Conservation (phyloP, 352 stramenopile species). For the Ophiocytium majus region DNA sequence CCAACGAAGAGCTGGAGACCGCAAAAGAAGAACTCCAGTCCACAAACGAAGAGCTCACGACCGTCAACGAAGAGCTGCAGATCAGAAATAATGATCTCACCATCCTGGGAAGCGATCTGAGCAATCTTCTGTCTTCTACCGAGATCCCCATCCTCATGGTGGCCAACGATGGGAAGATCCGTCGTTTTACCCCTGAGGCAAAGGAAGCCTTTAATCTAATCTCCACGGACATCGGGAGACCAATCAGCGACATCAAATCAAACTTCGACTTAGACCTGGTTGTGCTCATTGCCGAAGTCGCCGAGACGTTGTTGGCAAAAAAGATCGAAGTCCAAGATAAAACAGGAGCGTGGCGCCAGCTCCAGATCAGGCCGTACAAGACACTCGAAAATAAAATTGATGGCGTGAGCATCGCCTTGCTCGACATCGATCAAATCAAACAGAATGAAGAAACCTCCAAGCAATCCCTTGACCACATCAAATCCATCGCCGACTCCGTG, state of each 20-base stretch:
- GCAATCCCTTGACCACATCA: too few species aligned
- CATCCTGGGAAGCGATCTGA: background rate
- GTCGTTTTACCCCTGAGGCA: background rate
- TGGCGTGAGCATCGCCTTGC: too few species aligned
- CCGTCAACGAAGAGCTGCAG: conserved; percentile 11
- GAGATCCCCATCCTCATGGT: background rate
- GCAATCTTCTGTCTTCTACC: background rate
- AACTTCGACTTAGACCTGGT: conserved; percentile 8
- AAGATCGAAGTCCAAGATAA: too few species aligned
- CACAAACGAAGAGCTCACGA: conserved; percentile 1
- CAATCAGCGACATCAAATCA: background rate
- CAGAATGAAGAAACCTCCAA: too few species aligned
- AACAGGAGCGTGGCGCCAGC: too few species aligned
- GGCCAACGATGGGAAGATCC: background rate
- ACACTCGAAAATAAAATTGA: too few species aligned
- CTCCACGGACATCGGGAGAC: background rate
- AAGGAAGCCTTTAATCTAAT: background rate
- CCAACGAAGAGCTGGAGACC: conserved; percentile 9
- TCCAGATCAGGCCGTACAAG: too few species aligned
- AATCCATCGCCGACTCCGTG: too few species aligned
- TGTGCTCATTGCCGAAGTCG: too few species aligned
- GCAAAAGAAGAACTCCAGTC: background rate
- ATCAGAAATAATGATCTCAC: background rate
- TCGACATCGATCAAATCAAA: too few species aligned
- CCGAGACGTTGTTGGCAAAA: too few species aligned